A percentile compares a stretch with the other conserved stretches of the same genome.
Conservation (phyloP, 2,329 filamentous ascomycete species). For the Aotearoamyces nothofagi region DNA sequence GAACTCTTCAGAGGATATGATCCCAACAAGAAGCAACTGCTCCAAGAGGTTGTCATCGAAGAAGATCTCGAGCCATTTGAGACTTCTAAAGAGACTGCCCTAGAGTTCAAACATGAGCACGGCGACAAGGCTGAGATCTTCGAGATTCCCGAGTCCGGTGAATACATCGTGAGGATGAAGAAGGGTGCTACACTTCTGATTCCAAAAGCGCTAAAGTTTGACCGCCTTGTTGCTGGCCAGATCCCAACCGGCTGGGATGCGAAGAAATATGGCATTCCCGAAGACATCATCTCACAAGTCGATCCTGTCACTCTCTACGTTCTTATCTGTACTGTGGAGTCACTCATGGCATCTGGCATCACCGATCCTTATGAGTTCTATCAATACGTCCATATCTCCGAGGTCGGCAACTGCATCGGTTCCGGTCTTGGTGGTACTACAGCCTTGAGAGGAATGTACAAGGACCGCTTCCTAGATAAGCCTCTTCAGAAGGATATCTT, state of each 20-base stretch:
- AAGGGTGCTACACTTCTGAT: slow-evolving; percentile 93
- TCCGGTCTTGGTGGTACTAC: slow-evolving; percentile 94
- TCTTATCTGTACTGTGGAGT: slow-evolving; percentile 84
- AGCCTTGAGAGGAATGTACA: slow-evolving; percentile 94
- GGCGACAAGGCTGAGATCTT: slow-evolving; percentile 97
- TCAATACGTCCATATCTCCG: slow-evolving; percentile 96
- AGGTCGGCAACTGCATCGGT: slow-evolving; percentile 95
- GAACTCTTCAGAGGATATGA: slow-evolving; percentile 96
- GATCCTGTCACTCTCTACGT: slow-evolving; percentile 94
- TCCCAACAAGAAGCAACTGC: slow-evolving; percentile 94
- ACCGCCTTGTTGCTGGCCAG: slow-evolving; percentile 92
- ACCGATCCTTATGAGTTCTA: slow-evolving; percentile 99
- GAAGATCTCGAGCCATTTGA: slow-evolving; percentile 97
- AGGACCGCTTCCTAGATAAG: slow-evolving; percentile 91
- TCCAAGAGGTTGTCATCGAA: slow-evolving; percentile 95
- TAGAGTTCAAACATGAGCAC: slow-evolving; percentile 94
- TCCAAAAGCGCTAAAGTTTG: slow-evolving; percentile 92
- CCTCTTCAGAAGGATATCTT: slow-evolving; percentile 97
- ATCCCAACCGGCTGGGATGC: slow-evolving; percentile 96
- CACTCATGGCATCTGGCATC: slow-evolving; percentile 82
- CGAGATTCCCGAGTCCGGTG: slow-evolving; percentile 82
- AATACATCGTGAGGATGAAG: slow-evolving; percentile 87
- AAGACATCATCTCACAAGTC: slow-evolving; percentile 95
- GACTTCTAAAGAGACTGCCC: slow-evolving; percentile 88
- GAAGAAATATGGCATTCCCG: slow-evolving; percentile 88